These are phyloP conservation scores for Funneliformis geosporum DNA, from an alignment of 192 early-diverging fungal species.

Conservation along the genomic window DNA sequence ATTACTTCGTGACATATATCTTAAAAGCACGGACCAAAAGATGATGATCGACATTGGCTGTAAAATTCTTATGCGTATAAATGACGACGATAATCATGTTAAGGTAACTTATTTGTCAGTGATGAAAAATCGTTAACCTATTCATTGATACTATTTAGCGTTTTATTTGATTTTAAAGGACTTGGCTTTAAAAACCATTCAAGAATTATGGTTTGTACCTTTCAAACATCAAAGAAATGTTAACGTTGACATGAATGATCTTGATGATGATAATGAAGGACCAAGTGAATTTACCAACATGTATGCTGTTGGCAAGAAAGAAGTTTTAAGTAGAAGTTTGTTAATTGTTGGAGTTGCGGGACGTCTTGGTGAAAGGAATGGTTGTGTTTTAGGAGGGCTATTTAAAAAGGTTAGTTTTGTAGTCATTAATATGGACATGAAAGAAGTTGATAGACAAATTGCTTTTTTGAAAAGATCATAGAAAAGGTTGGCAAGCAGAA, in stretches of 20 bases:
- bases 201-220: conserved; percentile 72
- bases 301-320: conserved; percentile 26
- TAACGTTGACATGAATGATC: conserved; percentile 15
- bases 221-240: conserved; percentile 41
- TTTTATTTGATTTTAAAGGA: conserved; percentile 45
- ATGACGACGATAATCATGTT: conserved; percentile 60
- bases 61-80: conserved; percentile 68
- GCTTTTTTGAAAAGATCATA: conserved; percentile 30
- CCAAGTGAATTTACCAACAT: conserved; percentile 31
- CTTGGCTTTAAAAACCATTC: conserved; percentile 66
- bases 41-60: conserved; percentile 68
- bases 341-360: conserved; percentile 35
- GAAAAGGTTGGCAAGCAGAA: conserved; percentile 48
- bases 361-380: conserved; percentile 25
- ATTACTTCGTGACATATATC: conserved; percentile 74
- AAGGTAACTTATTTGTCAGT: background rate
- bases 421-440: background rate
- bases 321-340: conserved; percentile 25
- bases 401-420: conserved; percentile 32
- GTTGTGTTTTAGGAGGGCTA: conserved; percentile 14
- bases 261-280: conserved; percentile 39
- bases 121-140: background rate
- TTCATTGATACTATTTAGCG: background rate
- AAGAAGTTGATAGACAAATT: background rate
- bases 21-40: conserved; percentile 43